These are phyloP conservation scores for Entomophthora muscae DNA, from an alignment of 371 early-diverging fungal genomes.

Conservation along the genomic window DNA sequence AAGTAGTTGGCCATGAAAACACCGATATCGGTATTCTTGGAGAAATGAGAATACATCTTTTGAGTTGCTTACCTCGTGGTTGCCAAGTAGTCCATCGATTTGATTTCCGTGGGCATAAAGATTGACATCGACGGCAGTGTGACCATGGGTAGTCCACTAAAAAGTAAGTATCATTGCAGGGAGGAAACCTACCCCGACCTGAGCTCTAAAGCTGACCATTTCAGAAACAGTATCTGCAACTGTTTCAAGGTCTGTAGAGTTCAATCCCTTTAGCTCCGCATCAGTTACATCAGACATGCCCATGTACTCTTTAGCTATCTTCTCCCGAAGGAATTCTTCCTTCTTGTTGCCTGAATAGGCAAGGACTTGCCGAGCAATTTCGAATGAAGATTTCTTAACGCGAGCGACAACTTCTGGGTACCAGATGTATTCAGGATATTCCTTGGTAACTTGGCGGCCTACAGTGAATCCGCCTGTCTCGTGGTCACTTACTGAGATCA, in stretches of 20 bases:
- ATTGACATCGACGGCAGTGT: slow-evolving; percentile 88
- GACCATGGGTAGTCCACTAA: slow-evolving; percentile 80
- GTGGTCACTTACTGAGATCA: slow-evolving; percentile 84
- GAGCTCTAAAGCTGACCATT: slow-evolving; percentile 50
- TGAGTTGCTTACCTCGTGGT: slow-evolving; percentile 27
- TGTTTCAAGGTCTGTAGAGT: slow-evolving; percentile 9
- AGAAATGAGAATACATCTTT: not conserved
- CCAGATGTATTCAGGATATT: slow-evolving; percentile 77
- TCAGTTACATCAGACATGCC: slow-evolving; percentile 48
- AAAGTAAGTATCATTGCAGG: not conserved
- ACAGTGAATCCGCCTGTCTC: slow-evolving; percentile 88
- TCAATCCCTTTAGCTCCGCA: slow-evolving; percentile 35
- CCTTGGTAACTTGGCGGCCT: slow-evolving; percentile 36
- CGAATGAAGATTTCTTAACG: slow-evolving; percentile 45
- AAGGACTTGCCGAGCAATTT: slow-evolving; percentile 21
- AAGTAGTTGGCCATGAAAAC: slow-evolving; percentile 41
- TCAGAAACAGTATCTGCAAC: slow-evolving; percentile 37
- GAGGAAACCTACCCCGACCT: slow-evolving; percentile 30
- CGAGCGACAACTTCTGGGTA: slow-evolving; percentile 46
- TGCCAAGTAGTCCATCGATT: slow-evolving; percentile 29
- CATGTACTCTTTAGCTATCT: slow-evolving; percentile 32
- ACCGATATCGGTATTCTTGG: slow-evolving; percentile 70
- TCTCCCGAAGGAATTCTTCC: slow-evolving; percentile 15
- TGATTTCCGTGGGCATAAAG: slow-evolving; percentile 55
- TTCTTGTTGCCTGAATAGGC: slow-evolving; percentile 12